Evolutionary conservation across 306 rosid species (phyloP).

Genomic region (Glycine tomentella): DNA sequence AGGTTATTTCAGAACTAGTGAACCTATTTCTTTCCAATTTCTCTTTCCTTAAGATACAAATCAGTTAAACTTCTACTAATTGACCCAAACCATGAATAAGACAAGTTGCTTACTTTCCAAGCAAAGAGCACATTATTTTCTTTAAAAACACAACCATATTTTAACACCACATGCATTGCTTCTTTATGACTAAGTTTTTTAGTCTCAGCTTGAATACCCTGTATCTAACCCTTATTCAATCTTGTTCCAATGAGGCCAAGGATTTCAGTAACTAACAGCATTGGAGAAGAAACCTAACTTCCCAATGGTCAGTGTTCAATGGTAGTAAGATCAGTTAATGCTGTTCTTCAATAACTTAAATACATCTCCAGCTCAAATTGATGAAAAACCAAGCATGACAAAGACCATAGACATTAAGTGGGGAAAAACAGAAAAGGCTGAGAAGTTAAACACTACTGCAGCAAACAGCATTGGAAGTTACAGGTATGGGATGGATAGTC

Average conservation of each 20-base stretch:
- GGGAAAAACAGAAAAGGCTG: not conserved
- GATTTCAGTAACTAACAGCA: too few relatives aligned
- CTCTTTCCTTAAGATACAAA: not conserved
- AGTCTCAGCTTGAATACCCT: not conserved
- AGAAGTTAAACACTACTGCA: not conserved
- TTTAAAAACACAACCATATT: not conserved
- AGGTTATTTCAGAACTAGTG: conserved; percentile 11
- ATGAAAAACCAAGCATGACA: too few relatives aligned
- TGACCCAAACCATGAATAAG: conserved; percentile 4
- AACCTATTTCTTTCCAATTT: too few relatives aligned
- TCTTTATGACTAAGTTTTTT: conserved; percentile 5
- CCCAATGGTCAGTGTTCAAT: too few relatives aligned
- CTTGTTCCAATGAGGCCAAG: not conserved
- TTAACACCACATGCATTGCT: not conserved
- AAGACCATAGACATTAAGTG: not conserved
- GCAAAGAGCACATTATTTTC: conserved; percentile 2
- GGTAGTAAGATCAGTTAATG: too few relatives aligned
- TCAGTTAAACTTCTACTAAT: not conserved
- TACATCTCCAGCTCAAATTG: too few relatives aligned
- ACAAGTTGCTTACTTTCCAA: conserved; percentile 3
- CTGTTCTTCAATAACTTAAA: too few relatives aligned
- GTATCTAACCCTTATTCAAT: not conserved
- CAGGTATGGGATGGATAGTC: not conserved
- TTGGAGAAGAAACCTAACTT: too few relatives aligned
- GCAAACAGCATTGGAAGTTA: not conserved